Percentiles rank a stretch among this genome's conserved stretches.
Evolutionary conservation across 257 asterid species (phyloP).

Genomic region (Jacaranda mimosifolia): DNA sequence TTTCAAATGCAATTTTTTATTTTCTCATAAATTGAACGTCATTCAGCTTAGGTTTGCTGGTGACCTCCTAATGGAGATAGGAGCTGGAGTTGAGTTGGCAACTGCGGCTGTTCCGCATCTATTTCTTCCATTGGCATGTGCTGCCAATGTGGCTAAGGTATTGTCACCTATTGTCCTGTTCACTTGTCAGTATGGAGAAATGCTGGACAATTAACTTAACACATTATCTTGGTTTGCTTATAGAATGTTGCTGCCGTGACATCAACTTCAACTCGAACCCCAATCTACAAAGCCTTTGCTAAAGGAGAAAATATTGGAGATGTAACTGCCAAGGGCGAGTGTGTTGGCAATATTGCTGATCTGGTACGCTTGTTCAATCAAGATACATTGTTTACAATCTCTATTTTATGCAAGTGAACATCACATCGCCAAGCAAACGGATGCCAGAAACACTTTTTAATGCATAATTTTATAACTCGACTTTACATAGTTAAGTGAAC

Average conservation of each 20-base stretch:
- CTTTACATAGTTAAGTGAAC: slow-evolving; percentile 4
- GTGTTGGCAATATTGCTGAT: slow-evolving; percentile 96
- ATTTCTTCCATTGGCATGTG: slow-evolving; percentile 98
- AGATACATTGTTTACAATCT: slow-evolving; percentile 27
- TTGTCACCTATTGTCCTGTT: slow-evolving; percentile 24
- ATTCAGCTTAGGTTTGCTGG: slow-evolving; percentile 94
- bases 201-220: slow-evolving; percentile 29
- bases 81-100: slow-evolving; percentile 96
- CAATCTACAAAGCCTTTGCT: slow-evolving; percentile 98
- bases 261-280: slow-evolving; percentile 97
- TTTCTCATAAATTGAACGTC: slow-evolving; percentile 31
- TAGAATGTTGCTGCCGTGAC: slow-evolving; percentile 97
- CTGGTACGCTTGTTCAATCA: slow-evolving; percentile 62
- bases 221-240: slow-evolving; percentile 42
- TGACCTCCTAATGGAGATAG: slow-evolving; percentile 96
- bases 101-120: slow-evolving; percentile 90
- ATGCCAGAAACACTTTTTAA: slow-evolving; percentile 1
- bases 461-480: not conserved
- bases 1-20: slow-evolving; percentile 14
- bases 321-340: slow-evolving; percentile 99
- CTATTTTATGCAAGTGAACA: slow-evolving; percentile 26
- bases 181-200: slow-evolving; percentile 10
- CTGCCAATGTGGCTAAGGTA: slow-evolving; percentile 98
- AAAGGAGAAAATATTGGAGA: slow-evolving; percentile 99
- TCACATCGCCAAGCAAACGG: slow-evolving; percentile 25